Percentiles rank a stretch among this genome's conserved stretches.
phyloP scores from a whole-genome alignment of 768 basidiomycete species.

The Hygrocybe punicea region DNA sequence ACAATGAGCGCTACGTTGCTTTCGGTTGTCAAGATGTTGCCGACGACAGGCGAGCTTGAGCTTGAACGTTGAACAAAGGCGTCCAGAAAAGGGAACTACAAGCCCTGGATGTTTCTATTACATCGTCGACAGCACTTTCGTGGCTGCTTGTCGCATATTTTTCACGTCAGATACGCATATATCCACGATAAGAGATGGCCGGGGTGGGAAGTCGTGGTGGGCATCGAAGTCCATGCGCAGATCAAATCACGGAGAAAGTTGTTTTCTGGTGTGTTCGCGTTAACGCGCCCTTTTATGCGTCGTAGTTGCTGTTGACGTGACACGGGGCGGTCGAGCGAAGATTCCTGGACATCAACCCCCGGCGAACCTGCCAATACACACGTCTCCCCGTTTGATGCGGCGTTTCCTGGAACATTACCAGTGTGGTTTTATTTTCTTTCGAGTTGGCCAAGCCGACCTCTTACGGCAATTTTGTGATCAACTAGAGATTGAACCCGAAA shows the following conservation, averaged over 20 bases:
- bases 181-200: constrained; percentile 58
- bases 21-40: background rate
- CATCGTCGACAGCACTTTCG: background rate
- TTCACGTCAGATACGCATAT: constrained; percentile 21
- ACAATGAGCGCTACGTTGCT: background rate
- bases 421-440: constrained; percentile 42
- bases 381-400: constrained; percentile 79
- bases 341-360: constrained; percentile 40
- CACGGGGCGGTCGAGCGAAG: constrained; percentile 18
- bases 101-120: background rate
- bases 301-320: background rate
- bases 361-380: constrained; percentile 63
- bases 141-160: constrained; percentile 29
- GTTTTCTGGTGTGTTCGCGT: constrained; percentile 62
- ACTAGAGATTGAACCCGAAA: constrained; percentile 56
- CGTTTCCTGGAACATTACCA: constrained; percentile 90
- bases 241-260: constrained; percentile 84
- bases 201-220: constrained; percentile 87
- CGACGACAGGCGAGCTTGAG: background rate
- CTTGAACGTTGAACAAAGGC: background rate
- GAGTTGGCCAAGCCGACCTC: background rate
- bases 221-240: constrained; percentile 95
- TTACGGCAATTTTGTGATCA: background rate
- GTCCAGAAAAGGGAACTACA: background rate
- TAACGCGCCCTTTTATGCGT: background rate